Conservation (phyloP, 345 rosid species). For the Arabis hirsuta region DNA sequence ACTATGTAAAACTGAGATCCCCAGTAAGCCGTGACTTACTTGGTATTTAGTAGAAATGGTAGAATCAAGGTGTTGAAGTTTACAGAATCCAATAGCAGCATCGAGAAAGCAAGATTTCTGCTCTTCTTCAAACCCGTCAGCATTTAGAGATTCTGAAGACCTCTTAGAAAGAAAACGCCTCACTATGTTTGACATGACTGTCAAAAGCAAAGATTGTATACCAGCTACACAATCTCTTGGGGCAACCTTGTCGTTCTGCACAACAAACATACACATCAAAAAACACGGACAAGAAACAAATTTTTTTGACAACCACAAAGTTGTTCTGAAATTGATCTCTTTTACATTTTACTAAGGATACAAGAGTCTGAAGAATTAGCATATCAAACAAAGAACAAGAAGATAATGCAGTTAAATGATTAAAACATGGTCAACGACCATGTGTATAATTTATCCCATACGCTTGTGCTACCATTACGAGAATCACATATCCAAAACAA, state of each 20-base stretch:
- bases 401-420: conserved; percentile 24
- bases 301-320: conserved; percentile 17
- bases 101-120: conserved; percentile 69
- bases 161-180: conserved; percentile 65
- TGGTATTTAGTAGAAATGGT: conserved; percentile 67
- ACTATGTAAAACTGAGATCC: conserved; percentile 26
- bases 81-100: conserved; percentile 90
- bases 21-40: conserved; percentile 49
- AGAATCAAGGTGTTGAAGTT: conserved; percentile 83
- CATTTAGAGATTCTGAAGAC: conserved; percentile 48
- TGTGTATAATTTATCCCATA: conserved; percentile 5
- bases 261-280: conserved; percentile 34
- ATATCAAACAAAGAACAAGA: conserved; percentile 33
- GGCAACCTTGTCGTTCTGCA: conserved; percentile 59
- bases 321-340: conserved; percentile 8
- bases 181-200: conserved; percentile 75
- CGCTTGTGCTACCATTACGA: conserved; percentile 18
- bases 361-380: conserved; percentile 21
- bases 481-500: conserved; percentile 32
- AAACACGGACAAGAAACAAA: neutral
- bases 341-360: conserved; percentile 2
- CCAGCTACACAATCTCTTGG: conserved; percentile 57
- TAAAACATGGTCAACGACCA: conserved; percentile 20
- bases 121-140: conserved; percentile 67
- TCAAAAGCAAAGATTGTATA: conserved; percentile 77